phyloP scores from a whole-genome alignment of 805 yeast species.

The Kodamaea fukazawae region DNA sequence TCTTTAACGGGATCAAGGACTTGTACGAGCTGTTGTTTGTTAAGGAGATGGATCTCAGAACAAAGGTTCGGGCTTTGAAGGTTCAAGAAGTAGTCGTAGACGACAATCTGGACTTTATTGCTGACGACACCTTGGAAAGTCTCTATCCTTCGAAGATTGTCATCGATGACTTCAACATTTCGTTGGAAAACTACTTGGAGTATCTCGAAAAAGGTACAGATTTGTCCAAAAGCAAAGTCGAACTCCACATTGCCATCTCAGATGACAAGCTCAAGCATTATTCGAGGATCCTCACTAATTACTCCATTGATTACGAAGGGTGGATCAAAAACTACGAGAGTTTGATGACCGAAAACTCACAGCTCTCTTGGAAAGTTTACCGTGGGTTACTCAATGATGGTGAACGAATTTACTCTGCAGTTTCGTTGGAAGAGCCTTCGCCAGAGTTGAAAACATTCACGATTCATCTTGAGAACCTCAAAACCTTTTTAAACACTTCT shows the following conservation, averaged over 20 bases:
- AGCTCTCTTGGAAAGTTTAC: conserved; percentile 47
- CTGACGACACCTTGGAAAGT: conserved; percentile 52
- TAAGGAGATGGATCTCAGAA: conserved; percentile 45
- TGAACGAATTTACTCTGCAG: conserved; percentile 44
- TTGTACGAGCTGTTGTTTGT: conserved; percentile 33
- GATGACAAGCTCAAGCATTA: conserved; percentile 51
- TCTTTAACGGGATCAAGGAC: conserved; percentile 32
- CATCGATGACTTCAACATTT: conserved; percentile 27
- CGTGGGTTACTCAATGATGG: conserved; percentile 52
- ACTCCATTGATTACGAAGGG: conserved; percentile 44
- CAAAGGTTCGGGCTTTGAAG: conserved; percentile 28
- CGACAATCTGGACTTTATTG: conserved; percentile 40
- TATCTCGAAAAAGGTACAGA: conserved; percentile 8
- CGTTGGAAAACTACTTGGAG: conserved; percentile 30
- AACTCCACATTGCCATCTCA: conserved; percentile 32
- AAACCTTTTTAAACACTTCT: conserved; percentile 43
- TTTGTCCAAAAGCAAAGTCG: conserved; percentile 2
- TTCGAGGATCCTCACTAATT: conserved; percentile 34
- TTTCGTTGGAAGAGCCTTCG: conserved; percentile 18
- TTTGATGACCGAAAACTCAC: conserved; percentile 34
- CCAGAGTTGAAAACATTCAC: conserved; percentile 18
- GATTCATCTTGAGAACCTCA: conserved; percentile 30
- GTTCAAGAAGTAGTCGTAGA: conserved; percentile 33
- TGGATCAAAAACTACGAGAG: conserved; percentile 52
- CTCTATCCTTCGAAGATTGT: conserved; percentile 57